These are phyloP conservation scores for Pneumocystis jirovecii DNA, from an alignment of 1,139 yeast species.

Conservation along the genomic window DNA sequence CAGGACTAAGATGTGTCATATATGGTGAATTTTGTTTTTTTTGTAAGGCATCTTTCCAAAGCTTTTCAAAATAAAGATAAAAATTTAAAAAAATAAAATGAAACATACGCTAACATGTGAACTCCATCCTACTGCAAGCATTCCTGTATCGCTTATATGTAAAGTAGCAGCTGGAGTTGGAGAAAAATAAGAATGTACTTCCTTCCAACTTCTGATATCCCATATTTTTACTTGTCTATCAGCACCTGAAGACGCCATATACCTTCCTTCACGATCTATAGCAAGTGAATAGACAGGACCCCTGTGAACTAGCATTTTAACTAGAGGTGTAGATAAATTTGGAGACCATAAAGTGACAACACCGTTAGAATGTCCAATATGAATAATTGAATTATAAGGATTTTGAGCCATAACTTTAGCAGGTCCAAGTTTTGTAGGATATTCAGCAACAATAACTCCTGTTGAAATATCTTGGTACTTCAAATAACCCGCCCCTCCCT, in stretches of 20 bases:
- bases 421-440: conserved; percentile 79
- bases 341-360: conserved; percentile 93
- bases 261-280: conserved; percentile 78
- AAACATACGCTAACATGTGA: conserved; percentile 56
- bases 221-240: conserved; percentile 77
- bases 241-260: conserved; percentile 87
- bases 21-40: conserved; percentile 60
- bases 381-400: conserved; percentile 91
- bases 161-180: conserved; percentile 79
- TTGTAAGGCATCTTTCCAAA: conserved; percentile 60
- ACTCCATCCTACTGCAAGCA: conserved; percentile 83
- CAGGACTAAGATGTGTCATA: conserved; percentile 77
- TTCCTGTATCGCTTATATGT: conserved; percentile 74
- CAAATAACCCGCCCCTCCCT: conserved; percentile 46
- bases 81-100: neutral
- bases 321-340: conserved; percentile 70
- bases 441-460: conserved; percentile 69
- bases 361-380: conserved; percentile 88
- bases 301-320: conserved; percentile 59
- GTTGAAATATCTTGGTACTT: conserved; percentile 94
- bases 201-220: conserved; percentile 81
- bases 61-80: neutral
- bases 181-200: conserved; percentile 45
- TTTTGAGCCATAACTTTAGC: conserved; percentile 78
- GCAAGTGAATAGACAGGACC: conserved; percentile 85